These are phyloP conservation scores for Pleurotus pulmonarius DNA, from an alignment of 768 basidiomycete genomes.

Conservation along the genomic window DNA sequence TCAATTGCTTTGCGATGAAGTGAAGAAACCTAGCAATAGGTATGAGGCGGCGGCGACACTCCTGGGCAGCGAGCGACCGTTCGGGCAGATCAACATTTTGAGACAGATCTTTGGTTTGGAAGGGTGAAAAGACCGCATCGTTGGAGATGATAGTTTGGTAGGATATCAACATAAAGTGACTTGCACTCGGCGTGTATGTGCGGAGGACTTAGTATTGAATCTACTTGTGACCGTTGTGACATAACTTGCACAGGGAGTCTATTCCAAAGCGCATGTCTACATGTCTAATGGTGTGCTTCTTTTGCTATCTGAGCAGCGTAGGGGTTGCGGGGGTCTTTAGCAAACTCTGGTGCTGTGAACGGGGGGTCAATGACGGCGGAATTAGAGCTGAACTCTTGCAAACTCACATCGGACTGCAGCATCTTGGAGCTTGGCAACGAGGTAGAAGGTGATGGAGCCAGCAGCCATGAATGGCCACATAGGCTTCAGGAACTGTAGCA, in stretches of 20 bases:
- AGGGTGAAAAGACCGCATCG: conserved; percentile 12
- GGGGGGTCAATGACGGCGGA: not conserved
- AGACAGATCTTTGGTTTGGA: conserved; percentile 78
- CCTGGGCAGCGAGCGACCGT: conserved; percentile 78
- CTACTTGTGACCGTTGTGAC: too few relatives aligned
- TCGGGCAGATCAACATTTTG: conserved; percentile 71
- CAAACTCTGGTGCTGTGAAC: conserved; percentile 55
- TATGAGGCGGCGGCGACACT: conserved; percentile 92
- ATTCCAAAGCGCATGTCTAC: conserved; percentile 1
- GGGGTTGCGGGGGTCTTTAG: conserved; percentile 79
- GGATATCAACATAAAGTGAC: too few relatives aligned
- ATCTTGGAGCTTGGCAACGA: conserved; percentile 67
- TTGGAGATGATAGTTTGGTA: too few relatives aligned
- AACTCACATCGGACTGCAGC: conserved; percentile 63
- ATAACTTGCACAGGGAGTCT: conserved; percentile 10
- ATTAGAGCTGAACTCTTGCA: conserved; percentile 14
- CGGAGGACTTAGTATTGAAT: too few relatives aligned
- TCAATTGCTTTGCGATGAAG: conserved; percentile 67
- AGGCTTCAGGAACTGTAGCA: conserved; percentile 59
- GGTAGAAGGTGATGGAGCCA: conserved; percentile 59
- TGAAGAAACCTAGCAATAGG: conserved; percentile 68
- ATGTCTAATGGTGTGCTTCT: conserved; percentile 31
- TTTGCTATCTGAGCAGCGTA: conserved; percentile 76
- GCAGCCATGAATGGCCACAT: conserved; percentile 81
- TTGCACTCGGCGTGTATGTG: too few relatives aligned